These are phyloP conservation scores for Fusarium temperatum DNA, from an alignment of 2,329 filamentous ascomycete species.

Conservation along the genomic window DNA sequence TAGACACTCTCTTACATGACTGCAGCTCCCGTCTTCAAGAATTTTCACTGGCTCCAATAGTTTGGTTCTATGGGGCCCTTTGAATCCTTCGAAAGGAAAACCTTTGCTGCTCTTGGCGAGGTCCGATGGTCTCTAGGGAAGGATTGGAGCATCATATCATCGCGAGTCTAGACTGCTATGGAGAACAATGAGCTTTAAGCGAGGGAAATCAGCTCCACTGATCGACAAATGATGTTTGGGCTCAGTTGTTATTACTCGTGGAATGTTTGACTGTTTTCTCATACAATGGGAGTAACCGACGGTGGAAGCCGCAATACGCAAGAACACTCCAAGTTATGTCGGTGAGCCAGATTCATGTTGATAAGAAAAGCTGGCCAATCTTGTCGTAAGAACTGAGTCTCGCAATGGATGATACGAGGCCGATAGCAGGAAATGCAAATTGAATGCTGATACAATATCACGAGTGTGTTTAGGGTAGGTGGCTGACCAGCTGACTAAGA, in stretches of 20 bases:
- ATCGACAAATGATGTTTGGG: not conserved
- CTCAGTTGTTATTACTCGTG: not conserved
- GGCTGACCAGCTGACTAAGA: slow-evolving; percentile 6
- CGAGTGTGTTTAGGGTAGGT: slow-evolving; percentile 16
- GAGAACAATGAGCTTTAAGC: not conserved
- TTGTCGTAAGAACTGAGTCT: no score
- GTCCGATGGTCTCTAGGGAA: not conserved
- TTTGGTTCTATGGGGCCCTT: not conserved
- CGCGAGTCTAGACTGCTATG: not conserved
- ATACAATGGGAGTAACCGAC: not conserved
- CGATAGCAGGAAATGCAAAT: not conserved
- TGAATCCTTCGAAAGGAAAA: not conserved
- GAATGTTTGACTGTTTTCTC: not conserved
- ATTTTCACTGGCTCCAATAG: not conserved
- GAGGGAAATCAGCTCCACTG: not conserved
- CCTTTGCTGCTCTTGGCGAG: slow-evolving; percentile 4
- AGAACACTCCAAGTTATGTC: not conserved
- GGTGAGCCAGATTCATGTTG: not conserved
- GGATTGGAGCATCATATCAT: slow-evolving; percentile 11
- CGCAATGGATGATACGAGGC: not conserved
- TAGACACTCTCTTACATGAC: not conserved
- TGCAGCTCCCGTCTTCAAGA: not conserved
- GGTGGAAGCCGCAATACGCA: not conserved
- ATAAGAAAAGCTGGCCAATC: not conserved
- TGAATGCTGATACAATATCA: not conserved